Base-by-base conservation (phyloP, 495 filamentous ascomycete species). In the Hypoxylon subgilvum region DNA sequence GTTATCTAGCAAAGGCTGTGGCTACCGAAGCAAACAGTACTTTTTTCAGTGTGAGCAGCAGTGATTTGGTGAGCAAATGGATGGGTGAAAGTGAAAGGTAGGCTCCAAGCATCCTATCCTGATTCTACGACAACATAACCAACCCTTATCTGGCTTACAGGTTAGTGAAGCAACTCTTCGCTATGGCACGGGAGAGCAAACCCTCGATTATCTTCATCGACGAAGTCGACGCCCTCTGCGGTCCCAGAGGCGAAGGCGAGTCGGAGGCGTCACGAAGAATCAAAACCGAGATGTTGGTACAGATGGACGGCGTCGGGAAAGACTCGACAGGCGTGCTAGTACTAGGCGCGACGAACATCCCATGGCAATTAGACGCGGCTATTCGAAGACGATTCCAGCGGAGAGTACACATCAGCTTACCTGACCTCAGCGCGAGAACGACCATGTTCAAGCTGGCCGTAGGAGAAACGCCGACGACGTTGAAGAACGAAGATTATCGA, bases 181-280 rank as follows among this genome's bases (percentile, higher is more conserved):
- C 87, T 55, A 96, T 99, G 90, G 94, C 94, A 1, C 88, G 94
- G 68, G 94, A 99, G 71, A 99, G 97, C 74, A 96, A 90, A 63
- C 94, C 94, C 0, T 92, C 92, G 4, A 97, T 99, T 69, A 96
- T 99, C 73, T 99, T 99, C 76, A 97, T 99, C 71, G 94, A 99
- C 72, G 94, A 99, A 75, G 91, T 99, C 63, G 94, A 99, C 71
- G 94, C 94, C 3, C 84, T 99, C 18, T 97, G 95, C 67, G 94
- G 95, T 1, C 93, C 94, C 2, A 84, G 94, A 63, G 95, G 95
- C 54, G 94, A 99, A 80, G 94, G 94, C 67, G 94, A 99, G 75
- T 96, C 90, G 1, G 94, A 99, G 79, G 94, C 94, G 1, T 96
- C 92, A 19, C 85, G 94, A 47, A 87, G 94, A 63, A 97, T 99